phyloP scores from a whole-genome alignment of 495 filamentous ascomycete genomes.

The Aspergillus mulundensis region DNA sequence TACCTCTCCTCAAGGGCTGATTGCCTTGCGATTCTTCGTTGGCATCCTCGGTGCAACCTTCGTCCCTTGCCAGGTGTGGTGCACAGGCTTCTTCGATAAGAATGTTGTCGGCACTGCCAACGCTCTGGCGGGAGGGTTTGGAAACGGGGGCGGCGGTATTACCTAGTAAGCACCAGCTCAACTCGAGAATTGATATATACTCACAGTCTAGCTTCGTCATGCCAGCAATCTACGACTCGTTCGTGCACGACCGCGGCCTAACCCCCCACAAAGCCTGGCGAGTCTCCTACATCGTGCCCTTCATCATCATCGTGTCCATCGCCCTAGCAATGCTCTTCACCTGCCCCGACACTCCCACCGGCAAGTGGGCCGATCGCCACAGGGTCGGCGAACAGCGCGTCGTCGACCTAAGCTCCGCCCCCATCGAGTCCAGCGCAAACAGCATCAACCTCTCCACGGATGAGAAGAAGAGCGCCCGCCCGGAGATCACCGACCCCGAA shows the following conservation, averaged over 20 bases:
- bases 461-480: conserved; percentile 37
- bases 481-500: conserved; percentile 44
- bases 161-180: conserved; percentile 41
- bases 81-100: conserved; percentile 93
- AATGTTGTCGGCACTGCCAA: conserved; percentile 91
- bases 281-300: conserved; percentile 80
- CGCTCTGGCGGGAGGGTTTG: conserved; percentile 77
- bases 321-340: conserved; percentile 67
- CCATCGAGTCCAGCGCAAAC: conserved; percentile 34
- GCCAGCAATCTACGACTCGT: conserved; percentile 83
- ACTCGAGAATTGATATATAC: not conserved
- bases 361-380: conserved; percentile 74
- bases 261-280: conserved; percentile 72
- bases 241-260: conserved; percentile 56
- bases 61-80: conserved; percentile 96
- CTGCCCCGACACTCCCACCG: conserved; percentile 79
- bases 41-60: conserved; percentile 89
- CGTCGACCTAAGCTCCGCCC: conserved; percentile 42
- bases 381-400: conserved; percentile 36
- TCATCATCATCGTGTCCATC: conserved; percentile 64
- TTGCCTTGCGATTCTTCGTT: conserved; percentile 83
- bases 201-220: conserved; percentile 68
- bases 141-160: conserved; percentile 89
- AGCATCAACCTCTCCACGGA: conserved; percentile 30
- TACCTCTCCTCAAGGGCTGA: conserved; percentile 62